Conservation (phyloP, 176 grass and related monocot species). For the Paspalum vaginatum region DNA sequence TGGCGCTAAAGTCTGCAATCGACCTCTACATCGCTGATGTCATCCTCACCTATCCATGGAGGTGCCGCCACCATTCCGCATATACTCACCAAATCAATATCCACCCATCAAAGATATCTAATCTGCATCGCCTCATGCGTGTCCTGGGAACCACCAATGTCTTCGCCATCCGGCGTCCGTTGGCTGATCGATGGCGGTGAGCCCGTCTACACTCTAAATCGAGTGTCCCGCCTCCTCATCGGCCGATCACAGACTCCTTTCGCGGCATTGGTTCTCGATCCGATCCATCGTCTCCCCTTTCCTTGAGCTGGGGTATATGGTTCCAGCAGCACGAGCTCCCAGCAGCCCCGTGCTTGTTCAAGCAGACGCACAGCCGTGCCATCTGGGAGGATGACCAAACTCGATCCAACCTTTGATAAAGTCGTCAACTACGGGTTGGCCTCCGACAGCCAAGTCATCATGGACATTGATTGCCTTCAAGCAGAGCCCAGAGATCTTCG, state of each 20-base stretch:
- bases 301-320: background rate
- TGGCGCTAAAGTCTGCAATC: background rate
- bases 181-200: background rate
- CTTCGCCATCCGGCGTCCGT: background rate
- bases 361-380: background rate
- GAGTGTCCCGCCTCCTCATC: background rate
- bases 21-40: background rate
- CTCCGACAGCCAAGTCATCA: background rate
- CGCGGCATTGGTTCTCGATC: background rate
- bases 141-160: background rate
- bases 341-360: background rate
- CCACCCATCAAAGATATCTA: background rate
- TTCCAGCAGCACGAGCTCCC: background rate
- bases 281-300: background rate
- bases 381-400: constrained; percentile 2
- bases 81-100: constrained; percentile 1
- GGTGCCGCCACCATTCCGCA: background rate
- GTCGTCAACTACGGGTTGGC: background rate
- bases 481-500: background rate
- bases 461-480: background rate
- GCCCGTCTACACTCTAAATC: background rate
- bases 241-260: background rate
- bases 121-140: background rate
- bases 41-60: background rate
- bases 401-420: background rate